Evolutionary conservation across 73 alveolate genomes (phyloP).

Genomic region (Symbiodinium pilosum): DNA sequence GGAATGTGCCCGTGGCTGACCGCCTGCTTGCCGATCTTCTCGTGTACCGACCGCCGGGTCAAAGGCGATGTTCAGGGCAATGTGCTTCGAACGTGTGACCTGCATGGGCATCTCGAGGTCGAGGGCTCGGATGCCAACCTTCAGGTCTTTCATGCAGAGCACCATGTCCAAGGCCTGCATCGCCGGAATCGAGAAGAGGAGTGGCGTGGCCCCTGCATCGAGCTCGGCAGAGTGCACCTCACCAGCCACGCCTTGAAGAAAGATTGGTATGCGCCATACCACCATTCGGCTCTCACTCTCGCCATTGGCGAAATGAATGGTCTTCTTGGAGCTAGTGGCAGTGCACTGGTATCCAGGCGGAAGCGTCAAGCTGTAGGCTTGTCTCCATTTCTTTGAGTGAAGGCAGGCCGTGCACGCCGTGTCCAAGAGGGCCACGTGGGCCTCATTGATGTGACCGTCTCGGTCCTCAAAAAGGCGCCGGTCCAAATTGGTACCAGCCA

Average conservation of each 20-base stretch:
- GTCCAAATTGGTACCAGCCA: background rate
- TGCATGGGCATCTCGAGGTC: background rate
- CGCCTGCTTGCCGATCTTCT: too few relatives aligned
- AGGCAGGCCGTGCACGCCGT: slow-evolving; percentile 35
- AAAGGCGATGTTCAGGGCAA: background rate
- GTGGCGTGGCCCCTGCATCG: background rate
- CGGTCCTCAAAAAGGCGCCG: background rate
- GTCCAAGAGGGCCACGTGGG: background rate
- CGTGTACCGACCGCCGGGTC: background rate
- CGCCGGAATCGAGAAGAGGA: slow-evolving; percentile 6
- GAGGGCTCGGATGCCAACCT: background rate
- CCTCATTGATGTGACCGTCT: background rate
- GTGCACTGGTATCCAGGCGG: background rate
- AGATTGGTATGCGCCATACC: slow-evolving; percentile 17
- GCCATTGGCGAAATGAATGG: slow-evolving; percentile 37
- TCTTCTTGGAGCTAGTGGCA: background rate
- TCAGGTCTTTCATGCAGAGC: background rate
- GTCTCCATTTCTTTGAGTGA: background rate
- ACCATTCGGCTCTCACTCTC: background rate
- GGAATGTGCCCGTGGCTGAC: background rate
- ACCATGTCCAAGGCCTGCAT: slow-evolving; percentile 14
- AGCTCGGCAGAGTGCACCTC: slow-evolving; percentile 14
- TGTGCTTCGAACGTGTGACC: background rate
- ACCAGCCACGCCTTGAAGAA: background rate
- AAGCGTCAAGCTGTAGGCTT: background rate